These are phyloP conservation scores for Phytophthora ramorum DNA, from an alignment of 352 stramenopile species.

Conservation along the genomic window DNA sequence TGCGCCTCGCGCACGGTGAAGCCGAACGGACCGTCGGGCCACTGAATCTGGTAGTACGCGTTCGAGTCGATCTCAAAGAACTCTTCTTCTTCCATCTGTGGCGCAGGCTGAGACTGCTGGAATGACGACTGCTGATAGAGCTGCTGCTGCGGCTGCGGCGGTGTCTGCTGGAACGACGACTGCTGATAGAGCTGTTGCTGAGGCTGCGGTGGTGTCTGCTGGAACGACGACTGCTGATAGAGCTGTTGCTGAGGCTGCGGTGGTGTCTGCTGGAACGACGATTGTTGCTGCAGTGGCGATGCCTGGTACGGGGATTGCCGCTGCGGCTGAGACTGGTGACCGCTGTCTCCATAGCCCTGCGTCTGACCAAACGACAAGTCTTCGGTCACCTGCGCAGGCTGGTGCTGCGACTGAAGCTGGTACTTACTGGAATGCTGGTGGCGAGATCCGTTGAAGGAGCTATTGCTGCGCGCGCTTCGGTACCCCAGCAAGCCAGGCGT, in stretches of 20 bases:
- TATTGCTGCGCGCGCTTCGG: conserved; percentile 36
- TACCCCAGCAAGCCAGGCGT: conserved; percentile 37
- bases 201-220: conserved; percentile 14
- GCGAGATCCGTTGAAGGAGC: conserved; percentile 24
- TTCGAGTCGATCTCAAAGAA: conserved; percentile 71
- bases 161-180: conserved; percentile 14
- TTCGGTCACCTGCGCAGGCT: conserved; percentile 25
- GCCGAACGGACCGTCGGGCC: conserved; percentile 82
- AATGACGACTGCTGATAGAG: conserved; percentile 29
- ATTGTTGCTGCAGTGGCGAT: conserved; percentile 13
- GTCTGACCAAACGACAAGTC: conserved; percentile 37
- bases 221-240: no score
- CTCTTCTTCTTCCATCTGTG: conserved; percentile 48
- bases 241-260: no score
- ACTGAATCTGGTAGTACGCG: conserved; percentile 83
- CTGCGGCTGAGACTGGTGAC: conserved; percentile 27
- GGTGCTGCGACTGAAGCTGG: conserved; percentile 24
- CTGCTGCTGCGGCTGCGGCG: conserved; percentile 22
- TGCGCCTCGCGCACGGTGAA: conserved; percentile 82
- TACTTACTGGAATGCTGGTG: conserved; percentile 34
- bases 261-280: conserved; percentile 16
- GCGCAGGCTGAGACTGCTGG: conserved; percentile 16
- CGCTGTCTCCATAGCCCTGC: conserved; percentile 31
- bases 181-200: conserved; percentile 29
- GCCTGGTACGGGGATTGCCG: conserved; percentile 22